phyloP scores from a whole-genome alignment of 768 basidiomycete genomes.

The Mycena rosella region DNA sequence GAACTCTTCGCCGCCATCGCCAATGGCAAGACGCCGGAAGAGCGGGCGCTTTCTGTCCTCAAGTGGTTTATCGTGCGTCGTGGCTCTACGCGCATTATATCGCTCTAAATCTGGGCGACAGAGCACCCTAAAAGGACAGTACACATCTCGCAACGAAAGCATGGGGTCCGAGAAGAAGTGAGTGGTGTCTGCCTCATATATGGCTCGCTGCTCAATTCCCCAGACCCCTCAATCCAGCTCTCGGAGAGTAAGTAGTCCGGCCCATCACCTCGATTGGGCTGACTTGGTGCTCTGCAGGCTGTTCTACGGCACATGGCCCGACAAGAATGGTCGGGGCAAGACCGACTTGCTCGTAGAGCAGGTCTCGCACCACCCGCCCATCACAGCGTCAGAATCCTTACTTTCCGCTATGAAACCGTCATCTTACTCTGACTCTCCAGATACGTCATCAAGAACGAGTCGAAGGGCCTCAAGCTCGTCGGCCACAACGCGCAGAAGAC shows the following conservation, averaged over 20 bases:
- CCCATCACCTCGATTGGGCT: constrained; percentile 7
- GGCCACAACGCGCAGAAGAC: constrained; percentile 98
- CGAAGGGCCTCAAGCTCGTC: constrained; percentile 79
- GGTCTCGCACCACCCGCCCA: constrained; percentile 76
- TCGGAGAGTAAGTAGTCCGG: constrained; percentile 81
- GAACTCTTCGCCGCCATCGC: constrained; percentile 90
- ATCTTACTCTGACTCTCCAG: constrained; percentile 82
- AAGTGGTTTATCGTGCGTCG: constrained; percentile 93
- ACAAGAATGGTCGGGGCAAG: constrained; percentile 77
- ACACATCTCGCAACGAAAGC: constrained; percentile 93
- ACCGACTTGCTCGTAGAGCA: constrained; percentile 92
- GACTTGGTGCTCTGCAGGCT: constrained; percentile 57
- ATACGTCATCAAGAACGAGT: constrained; percentile 88
- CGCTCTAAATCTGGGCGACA: constrained; percentile 40
- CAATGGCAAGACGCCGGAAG: constrained; percentile 79
- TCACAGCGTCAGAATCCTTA: not conserved
- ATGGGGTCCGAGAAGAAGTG: constrained; percentile 99
- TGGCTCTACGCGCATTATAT: not conserved
- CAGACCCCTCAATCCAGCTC: constrained; percentile 95
- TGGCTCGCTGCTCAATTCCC: constrained; percentile 12
- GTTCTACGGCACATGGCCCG: constrained; percentile 93
- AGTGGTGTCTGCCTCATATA: constrained; percentile 40
- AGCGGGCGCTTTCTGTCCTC: constrained; percentile 83
- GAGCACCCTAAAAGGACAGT: constrained; percentile 96
- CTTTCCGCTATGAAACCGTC: not conserved